These are phyloP conservation scores for Rhazya stricta DNA, from an alignment of 257 asterid species.

Conservation along the genomic window DNA sequence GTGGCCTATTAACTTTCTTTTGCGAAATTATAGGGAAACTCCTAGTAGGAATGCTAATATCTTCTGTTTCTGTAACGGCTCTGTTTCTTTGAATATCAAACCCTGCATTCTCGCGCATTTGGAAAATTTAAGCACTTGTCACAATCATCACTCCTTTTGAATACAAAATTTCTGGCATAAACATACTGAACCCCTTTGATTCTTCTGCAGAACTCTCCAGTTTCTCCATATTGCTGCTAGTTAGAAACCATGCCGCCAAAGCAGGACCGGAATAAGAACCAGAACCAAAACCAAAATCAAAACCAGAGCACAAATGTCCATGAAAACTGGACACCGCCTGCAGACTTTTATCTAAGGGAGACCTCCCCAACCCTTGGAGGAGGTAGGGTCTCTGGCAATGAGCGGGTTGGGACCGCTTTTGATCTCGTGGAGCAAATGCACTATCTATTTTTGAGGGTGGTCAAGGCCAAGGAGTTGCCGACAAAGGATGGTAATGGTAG, in stretches of 20 bases:
- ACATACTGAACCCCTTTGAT: neutral
- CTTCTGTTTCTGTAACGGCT: constrained; percentile 38
- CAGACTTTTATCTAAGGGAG: constrained; percentile 67
- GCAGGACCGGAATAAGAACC: constrained; percentile 25
- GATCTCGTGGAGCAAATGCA: constrained; percentile 92
- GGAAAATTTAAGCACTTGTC: neutral
- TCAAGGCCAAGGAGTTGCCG: constrained; percentile 62
- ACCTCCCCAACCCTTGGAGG: constrained; percentile 82
- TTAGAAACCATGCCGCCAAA: constrained; percentile 29
- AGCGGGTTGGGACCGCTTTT: constrained; percentile 60
- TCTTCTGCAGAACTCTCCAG: neutral
- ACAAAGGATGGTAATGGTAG: constrained; percentile 27
- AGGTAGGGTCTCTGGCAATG: constrained; percentile 56
- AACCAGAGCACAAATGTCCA: constrained; percentile 28
- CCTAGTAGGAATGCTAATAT: neutral
- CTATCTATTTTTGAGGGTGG: constrained; percentile 58
- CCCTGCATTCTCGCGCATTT: constrained; percentile 3
- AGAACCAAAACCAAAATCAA: constrained; percentile 25
- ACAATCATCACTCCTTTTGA: neutral
- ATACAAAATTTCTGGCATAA: neutral
- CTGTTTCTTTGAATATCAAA: constrained; percentile 20
- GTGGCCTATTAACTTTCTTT: neutral
- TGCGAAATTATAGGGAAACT: constrained; percentile 9
- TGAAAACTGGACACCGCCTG: constrained; percentile 26
- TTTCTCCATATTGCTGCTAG: neutral